These are phyloP conservation scores for Irpex sp. DNA, from an alignment of 1,284 basidiomycete species.

Conservation along the genomic window DNA sequence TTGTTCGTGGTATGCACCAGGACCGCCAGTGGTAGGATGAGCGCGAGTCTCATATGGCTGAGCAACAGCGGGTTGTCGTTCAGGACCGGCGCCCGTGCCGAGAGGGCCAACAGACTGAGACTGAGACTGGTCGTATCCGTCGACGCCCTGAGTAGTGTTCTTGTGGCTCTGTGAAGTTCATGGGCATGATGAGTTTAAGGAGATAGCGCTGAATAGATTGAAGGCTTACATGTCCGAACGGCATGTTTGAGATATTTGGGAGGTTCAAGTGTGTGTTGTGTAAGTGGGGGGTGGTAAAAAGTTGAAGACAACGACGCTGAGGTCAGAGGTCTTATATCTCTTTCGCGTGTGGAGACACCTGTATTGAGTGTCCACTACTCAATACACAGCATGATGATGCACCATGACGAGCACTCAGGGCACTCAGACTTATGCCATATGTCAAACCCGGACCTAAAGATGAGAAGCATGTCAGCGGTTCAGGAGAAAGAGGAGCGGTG, in stretches of 20 bases:
- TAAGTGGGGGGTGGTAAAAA: background rate
- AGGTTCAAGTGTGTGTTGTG: background rate
- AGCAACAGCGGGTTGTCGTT: background rate
- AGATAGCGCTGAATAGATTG: background rate
- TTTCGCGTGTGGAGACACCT: background rate
- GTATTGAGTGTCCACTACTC: background rate
- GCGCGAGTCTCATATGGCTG: background rate
- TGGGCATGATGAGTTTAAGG: background rate
- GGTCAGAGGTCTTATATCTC: background rate
- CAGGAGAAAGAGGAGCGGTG: background rate
- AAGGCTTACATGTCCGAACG: constrained; percentile 13
- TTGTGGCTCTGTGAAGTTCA: background rate
- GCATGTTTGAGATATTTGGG: constrained; percentile 7
- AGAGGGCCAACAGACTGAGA: background rate
- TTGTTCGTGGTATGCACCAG: constrained; percentile 3
- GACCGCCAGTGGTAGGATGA: background rate
- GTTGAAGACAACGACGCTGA: too few relatives aligned
- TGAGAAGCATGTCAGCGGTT: background rate
- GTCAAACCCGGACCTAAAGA: background rate
- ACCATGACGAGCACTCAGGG: background rate
- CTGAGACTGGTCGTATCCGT: background rate
- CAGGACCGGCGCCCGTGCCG: constrained; percentile 3
- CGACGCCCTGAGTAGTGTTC: background rate
- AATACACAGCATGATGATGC: background rate
- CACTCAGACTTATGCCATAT: background rate